Base-by-base conservation (phyloP, 805 yeast species). In the Saccharomycopsis sp. region DNA sequence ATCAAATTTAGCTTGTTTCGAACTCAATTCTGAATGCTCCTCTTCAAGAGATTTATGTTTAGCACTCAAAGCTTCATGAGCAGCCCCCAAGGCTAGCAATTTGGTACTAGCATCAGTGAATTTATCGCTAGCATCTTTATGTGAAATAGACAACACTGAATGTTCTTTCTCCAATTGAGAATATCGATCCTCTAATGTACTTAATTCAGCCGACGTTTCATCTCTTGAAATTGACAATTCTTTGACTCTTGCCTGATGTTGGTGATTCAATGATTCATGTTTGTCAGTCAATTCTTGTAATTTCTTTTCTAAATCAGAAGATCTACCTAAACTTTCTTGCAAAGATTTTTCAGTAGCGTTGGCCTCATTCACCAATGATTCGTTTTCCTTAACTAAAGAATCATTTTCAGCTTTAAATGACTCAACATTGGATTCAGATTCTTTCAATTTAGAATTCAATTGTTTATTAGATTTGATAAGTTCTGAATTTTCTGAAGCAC, bases 81-180 rank as follows among this genome's bases (percentile, higher is more conserved):
- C n/a, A 20, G 39, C 39, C 11, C 17, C 39, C 23, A 36, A 35
- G 2, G 31, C 40, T 13, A 46, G 21, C 14, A 46, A 33, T 27
- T 41, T 46, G 14, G 50, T 46, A 14, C 45, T 28, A 4, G 21
- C 31, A 34, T 27, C 43, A 21, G 43, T 38, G 28, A 31, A 22
- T 21, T 41, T 46, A 19, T n/a, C 28, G 14, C 38, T 46, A n/a
- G 38, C 23, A 21, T 33, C 37, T n/a, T 38, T 35, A 32, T 42
- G 43, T 7, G 19, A 8, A 31, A 5, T 14, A 5, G 19, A 8
- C 5, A 14, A 20, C 14, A 20, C 35, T 20, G 14, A 17, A 14
- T 20, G 35, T 20, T 31, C 20, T 14, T 31, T 5, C 5, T 17
- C 9, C 14, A 31, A 14, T 6, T 31, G 20, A 14, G 35, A 8